Percentiles rank a stretch among this genome's conserved stretches.
Evolutionary conservation across 2,329 filamentous ascomycete species (phyloP).

Genomic region (Camptophora hylomeconis): DNA sequence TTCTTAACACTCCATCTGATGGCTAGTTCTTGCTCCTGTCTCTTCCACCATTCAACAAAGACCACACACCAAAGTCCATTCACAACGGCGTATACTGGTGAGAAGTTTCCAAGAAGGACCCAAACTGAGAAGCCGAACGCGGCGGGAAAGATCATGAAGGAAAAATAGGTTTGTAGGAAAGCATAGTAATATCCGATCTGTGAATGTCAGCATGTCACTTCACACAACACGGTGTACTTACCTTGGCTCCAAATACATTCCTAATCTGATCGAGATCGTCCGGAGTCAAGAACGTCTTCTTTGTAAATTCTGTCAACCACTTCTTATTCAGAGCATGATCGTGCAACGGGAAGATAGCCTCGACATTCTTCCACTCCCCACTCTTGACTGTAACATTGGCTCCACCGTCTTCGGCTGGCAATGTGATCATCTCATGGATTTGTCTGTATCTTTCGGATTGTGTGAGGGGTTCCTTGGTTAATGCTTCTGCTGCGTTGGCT

Average conservation of each 20-base stretch:
- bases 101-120: slow-evolving; percentile 75
- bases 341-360: slow-evolving; percentile 66
- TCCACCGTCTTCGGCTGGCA: slow-evolving; percentile 59
- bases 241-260: slow-evolving; percentile 63
- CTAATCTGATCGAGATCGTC: slow-evolving; percentile 61
- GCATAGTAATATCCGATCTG: slow-evolving; percentile 89
- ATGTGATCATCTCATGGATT: slow-evolving; percentile 73
- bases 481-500: slow-evolving; percentile 54
- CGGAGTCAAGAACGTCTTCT: slow-evolving; percentile 53
- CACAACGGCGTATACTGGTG: slow-evolving; percentile 62
- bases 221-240: slow-evolving; percentile 12
- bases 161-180: slow-evolving; percentile 82
- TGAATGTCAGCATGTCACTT: slow-evolving; percentile 1
- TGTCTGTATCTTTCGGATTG: slow-evolving; percentile 81
- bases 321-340: slow-evolving; percentile 61
- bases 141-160: slow-evolving; percentile 71
- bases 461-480: slow-evolving; percentile 63
- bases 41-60: slow-evolving; percentile 94
- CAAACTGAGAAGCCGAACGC: slow-evolving; percentile 64
- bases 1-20: slow-evolving; percentile 81
- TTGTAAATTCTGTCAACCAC: slow-evolving; percentile 64
- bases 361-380: slow-evolving; percentile 60
- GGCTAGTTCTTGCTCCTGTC: slow-evolving; percentile 74
- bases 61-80: slow-evolving; percentile 77
- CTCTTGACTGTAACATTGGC: slow-evolving; percentile 60